Base-by-base conservation (phyloP, 257 asterid genomes). In the Solanum infundibuliforme region DNA sequence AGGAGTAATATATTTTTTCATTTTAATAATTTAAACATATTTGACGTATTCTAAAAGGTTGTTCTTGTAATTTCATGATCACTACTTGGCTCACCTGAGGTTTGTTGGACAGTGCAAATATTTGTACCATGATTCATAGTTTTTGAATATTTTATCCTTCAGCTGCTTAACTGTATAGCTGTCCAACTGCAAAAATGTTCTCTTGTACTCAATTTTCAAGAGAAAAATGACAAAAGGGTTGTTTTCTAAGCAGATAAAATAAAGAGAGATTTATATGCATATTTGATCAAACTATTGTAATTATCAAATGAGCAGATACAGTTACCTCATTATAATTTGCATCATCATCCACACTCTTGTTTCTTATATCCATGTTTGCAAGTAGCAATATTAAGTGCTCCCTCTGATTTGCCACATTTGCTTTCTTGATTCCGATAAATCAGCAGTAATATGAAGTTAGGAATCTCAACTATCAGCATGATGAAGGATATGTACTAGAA, bases 361-460 rank as follows among this genome's bases (percentile, higher is more conserved):
- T 93, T 92, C 99, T 92, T 85, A 91, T 93, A 89, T 95, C 98
- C 96, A 96, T 93, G 90, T 97, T 97, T 87, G 99, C 99, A 87
- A 97, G 95, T 89, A 97, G 93, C 94, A 97, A 90, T 86, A 97
- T 94, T 93, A 97, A 91, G 94, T 97, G 99, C 88, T 97, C 99
- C 88, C 99, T 92, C 91, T 97, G 99, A 92, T 97, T 97, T 34
- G 98, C 98, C 74, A 95, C 98, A 89, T 97, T 97, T 91, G 98
- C 99, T 94, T 96, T 96, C 99, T 97, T 91, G 91, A 95, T 77
- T 86, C 90, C 88, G 90, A 89, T 76, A 89, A 39, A 60, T 65
- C 21, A 89, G 87, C 89, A 55, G 89, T 86, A 68, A 55, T 89
- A 86, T 69, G 73, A 82, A 46, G 16, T 87, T 75, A 88, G 88